These are phyloP conservation scores for Cantharellus cinnabarinus DNA, from an alignment of 768 basidiomycete genomes.

Conservation along the genomic window DNA sequence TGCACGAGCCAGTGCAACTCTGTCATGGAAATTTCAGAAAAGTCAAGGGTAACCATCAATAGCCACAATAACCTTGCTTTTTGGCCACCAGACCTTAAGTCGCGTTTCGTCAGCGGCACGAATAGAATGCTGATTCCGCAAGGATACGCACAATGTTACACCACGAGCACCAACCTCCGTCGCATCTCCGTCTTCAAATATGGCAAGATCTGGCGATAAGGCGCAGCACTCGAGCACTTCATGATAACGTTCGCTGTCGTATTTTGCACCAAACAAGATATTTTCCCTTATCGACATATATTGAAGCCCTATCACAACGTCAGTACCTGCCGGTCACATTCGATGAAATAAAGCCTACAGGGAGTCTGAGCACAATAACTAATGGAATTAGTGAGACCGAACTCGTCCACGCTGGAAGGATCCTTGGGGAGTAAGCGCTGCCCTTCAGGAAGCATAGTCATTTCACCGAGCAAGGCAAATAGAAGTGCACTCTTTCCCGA, in stretches of 20 bases:
- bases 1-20: constrained; percentile 16
- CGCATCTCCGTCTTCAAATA: constrained; percentile 23
- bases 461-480: constrained; percentile 19
- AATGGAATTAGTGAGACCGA: constrained; percentile 18
- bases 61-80: not conserved
- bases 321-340: not conserved
- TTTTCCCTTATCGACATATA: constrained; percentile 17
- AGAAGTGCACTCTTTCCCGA: constrained; percentile 67
- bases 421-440: constrained; percentile 48
- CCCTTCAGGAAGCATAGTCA: constrained; percentile 17
- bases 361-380: constrained; percentile 28
- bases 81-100: not conserved
- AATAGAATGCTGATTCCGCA: not conserved
- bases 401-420: constrained; percentile 21
- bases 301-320: constrained; percentile 14
- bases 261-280: constrained; percentile 28
- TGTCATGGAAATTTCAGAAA: not conserved
- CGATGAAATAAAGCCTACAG: not conserved
- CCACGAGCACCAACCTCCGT: constrained; percentile 18
- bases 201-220: constrained; percentile 22
- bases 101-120: constrained; percentile 9
- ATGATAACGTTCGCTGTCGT: constrained; percentile 20
- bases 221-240: constrained; percentile 23
- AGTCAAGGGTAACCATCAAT: not conserved
- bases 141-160: constrained; percentile 4